Evolutionary conservation across 2,329 filamentous ascomycete genomes (phyloP).

Genomic region (Colletotrichum sp.): DNA sequence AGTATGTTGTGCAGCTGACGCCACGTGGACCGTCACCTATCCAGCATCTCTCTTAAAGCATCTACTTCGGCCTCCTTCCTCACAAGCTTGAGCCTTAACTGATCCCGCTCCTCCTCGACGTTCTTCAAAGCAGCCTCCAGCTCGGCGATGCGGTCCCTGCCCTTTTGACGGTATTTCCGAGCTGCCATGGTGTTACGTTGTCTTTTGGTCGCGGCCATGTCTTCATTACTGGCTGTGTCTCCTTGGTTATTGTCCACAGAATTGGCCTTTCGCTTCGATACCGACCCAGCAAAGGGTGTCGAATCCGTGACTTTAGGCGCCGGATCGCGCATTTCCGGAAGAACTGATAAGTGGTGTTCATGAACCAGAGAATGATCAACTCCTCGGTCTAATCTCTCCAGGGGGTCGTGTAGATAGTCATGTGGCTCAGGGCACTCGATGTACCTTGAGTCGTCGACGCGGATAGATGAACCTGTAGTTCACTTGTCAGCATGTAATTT

Average conservation of each 20-base stretch:
- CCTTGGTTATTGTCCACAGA: background rate
- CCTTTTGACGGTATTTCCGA: slow-evolving; percentile 67
- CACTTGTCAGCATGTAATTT: background rate
- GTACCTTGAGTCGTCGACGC: background rate
- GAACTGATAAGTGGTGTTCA: background rate
- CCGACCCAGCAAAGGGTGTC: background rate
- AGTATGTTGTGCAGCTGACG: background rate
- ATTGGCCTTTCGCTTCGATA: background rate
- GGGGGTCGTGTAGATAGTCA: background rate
- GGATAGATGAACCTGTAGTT: background rate
- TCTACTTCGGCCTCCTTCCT: slow-evolving; percentile 64
- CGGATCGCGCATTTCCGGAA: background rate
- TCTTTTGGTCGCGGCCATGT: slow-evolving; percentile 46
- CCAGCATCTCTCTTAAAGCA: slow-evolving; percentile 42
- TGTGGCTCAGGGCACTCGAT: background rate
- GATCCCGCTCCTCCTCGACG: slow-evolving; percentile 60
- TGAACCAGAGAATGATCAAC: background rate
- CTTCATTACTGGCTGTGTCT: background rate
- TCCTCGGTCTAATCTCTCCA: background rate
- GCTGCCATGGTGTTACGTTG: slow-evolving; percentile 68
- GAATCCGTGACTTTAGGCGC: background rate
- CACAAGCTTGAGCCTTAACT: slow-evolving; percentile 59
- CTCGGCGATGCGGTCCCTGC: slow-evolving; percentile 62
- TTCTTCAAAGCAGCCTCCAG: slow-evolving; percentile 59
- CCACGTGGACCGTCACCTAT: background rate